Conservation (phyloP, 2,329 filamentous ascomycete species). For the Apiospora rasikravindrae region DNA sequence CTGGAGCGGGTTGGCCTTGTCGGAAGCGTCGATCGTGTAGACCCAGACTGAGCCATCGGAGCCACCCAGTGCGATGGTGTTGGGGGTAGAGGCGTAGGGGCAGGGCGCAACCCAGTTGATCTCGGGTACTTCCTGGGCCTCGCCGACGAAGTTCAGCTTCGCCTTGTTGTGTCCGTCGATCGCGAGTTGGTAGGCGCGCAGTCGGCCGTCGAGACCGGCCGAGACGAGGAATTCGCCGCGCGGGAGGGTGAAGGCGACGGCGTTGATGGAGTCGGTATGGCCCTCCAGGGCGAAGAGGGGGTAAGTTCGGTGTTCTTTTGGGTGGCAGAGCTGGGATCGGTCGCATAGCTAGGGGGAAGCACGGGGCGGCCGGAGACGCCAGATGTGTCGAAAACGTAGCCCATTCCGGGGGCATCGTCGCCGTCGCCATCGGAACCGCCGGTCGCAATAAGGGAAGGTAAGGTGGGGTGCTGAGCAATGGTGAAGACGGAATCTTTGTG, state of each 20-base stretch:
- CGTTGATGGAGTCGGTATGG: constrained; percentile 89
- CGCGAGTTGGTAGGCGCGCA: constrained; percentile 70
- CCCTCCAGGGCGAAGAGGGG: constrained; percentile 80
- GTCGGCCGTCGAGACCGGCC: constrained; percentile 83
- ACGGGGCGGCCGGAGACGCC: constrained; percentile 69
- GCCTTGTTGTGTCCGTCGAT: constrained; percentile 53
- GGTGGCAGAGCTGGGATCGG: constrained; percentile 62
- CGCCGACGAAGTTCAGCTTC: constrained; percentile 68
- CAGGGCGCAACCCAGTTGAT: constrained; percentile 89
- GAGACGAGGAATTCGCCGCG: constrained; percentile 84
- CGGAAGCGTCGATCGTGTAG: constrained; percentile 78
- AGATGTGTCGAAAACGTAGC: constrained; percentile 81
- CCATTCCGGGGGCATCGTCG: constrained; percentile 72
- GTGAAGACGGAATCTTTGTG: constrained; percentile 93
- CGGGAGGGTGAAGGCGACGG: constrained; percentile 82
- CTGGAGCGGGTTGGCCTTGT: constrained; percentile 66
- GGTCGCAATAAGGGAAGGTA: constrained; percentile 80
- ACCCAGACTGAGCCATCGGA: constrained; percentile 95
- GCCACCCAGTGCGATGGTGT: constrained; percentile 86
- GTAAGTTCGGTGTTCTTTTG: constrained; percentile 56
- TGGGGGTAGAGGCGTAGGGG: constrained; percentile 72
- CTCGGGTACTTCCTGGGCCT: constrained; percentile 89
- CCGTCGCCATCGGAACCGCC: constrained; percentile 72
- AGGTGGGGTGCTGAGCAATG: constrained; percentile 88
- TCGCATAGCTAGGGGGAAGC: constrained; percentile 76